phyloP scores from a whole-genome alignment of 495 filamentous ascomycete species.

The Hyaloscypha bicolor region DNA sequence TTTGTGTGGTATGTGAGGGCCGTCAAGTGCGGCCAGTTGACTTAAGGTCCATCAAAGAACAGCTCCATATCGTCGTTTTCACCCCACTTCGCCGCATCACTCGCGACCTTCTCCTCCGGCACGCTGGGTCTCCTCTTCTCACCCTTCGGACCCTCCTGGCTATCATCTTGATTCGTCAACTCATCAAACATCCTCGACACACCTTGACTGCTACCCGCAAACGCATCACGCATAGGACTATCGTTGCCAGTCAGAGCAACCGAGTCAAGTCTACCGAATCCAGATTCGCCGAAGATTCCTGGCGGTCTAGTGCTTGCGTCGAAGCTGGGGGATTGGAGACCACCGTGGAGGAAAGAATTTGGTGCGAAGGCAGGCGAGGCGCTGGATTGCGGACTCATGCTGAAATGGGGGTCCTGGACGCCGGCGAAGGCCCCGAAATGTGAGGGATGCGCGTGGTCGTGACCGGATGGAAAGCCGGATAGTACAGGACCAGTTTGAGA shows the following conservation, averaged over 20 bases:
- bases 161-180: conserved; percentile 51
- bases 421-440: conserved; percentile 22
- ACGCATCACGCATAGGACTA: conserved; percentile 29
- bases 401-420: conserved; percentile 30
- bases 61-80: conserved; percentile 27
- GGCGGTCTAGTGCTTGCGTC: conserved; percentile 18
- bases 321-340: conserved; percentile 26
- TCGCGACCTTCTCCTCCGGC: conserved; percentile 9
- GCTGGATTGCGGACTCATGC: conserved; percentile 21
- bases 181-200: conserved; percentile 55
- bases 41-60: conserved; percentile 31
- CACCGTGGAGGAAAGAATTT: conserved; percentile 29
- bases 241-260: conserved; percentile 23
- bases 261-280: conserved; percentile 31
- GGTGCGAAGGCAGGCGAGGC: conserved; percentile 32
- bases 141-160: conserved; percentile 32
- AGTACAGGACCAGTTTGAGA: conserved; percentile 24
- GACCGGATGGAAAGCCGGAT: conserved; percentile 22
- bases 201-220: conserved; percentile 40
- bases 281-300: conserved; percentile 30
- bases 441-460: conserved; percentile 30
- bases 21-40: too few relatives aligned
- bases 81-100: conserved; percentile 27
- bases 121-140: conserved; percentile 6
- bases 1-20: background rate